Evolutionary conservation across 2,329 filamentous ascomycete species (phyloP).

Genomic region (Colletotrichum gigasporum): DNA sequence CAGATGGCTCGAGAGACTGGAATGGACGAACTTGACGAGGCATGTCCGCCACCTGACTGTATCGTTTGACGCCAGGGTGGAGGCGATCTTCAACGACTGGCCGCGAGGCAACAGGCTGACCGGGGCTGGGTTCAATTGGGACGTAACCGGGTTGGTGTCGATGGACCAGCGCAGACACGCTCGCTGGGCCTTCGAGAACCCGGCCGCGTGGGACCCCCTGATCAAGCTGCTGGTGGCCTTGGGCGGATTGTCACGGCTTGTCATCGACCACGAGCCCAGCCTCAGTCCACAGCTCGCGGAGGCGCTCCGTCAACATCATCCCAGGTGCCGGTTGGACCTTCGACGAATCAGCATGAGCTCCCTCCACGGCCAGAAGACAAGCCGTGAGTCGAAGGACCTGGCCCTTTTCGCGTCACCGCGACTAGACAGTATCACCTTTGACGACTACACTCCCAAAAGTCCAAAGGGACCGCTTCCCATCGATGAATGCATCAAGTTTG

Average conservation of each 20-base stretch:
- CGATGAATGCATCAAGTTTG: too few species aligned
- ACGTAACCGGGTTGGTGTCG: too few species aligned
- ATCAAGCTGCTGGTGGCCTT: not conserved
- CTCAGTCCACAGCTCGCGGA: not conserved
- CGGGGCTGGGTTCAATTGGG: too few species aligned
- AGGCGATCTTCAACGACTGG: not conserved
- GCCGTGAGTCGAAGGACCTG: not conserved
- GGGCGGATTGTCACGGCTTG: not conserved
- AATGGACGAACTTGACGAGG: not conserved
- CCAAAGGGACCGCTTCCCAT: too few species aligned
- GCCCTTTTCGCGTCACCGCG: not conserved
- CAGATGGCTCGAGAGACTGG: not conserved
- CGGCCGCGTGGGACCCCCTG: not conserved
- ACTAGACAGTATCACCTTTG: not conserved
- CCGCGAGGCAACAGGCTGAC: conserved; percentile 1
- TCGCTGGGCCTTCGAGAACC: conserved; percentile 1
- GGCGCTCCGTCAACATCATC: not conserved
- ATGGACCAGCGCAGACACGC: not conserved
- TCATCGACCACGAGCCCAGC: conserved; percentile 2
- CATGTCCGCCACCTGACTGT: not conserved
- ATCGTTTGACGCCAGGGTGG: too few species aligned
- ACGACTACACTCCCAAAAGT: conserved; percentile 14
- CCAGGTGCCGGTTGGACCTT: not conserved
- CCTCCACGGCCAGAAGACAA: not conserved
- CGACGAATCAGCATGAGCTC: not conserved